phyloP scores from a whole-genome alignment of 1,284 basidiomycete genomes.

The Fomitopsis palustris region DNA sequence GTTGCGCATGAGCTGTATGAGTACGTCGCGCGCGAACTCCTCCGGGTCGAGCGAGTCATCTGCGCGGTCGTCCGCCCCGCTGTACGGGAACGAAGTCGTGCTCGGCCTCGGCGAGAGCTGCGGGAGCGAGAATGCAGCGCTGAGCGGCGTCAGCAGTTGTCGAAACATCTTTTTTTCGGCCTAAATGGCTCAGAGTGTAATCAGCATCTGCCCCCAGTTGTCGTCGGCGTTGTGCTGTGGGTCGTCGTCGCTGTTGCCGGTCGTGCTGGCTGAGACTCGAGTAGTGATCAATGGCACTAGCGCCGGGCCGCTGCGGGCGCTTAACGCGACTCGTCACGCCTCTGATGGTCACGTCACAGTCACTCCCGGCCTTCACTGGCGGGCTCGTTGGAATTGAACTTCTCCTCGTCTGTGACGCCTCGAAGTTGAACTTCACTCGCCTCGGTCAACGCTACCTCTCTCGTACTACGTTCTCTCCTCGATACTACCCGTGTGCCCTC shows the following conservation, averaged over 20 bases:
- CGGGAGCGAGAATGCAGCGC: constrained; percentile 28
- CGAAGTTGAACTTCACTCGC: no score
- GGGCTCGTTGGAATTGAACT: neutral
- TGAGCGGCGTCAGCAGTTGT: constrained; percentile 33
- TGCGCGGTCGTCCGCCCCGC: constrained; percentile 24
- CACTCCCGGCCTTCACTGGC: no score
- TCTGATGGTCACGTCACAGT: neutral
- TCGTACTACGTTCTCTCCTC: neutral
- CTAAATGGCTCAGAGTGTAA: constrained; percentile 6
- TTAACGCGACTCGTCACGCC: neutral
- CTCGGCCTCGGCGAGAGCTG: constrained; percentile 21
- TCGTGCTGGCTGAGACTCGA: neutral
- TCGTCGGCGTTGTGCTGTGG: constrained; percentile 2
- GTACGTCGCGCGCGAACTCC: constrained; percentile 68
- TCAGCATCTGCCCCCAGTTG: constrained; percentile 5
- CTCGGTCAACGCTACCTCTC: no score
- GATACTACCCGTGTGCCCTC: neutral
- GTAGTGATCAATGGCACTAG: neutral
- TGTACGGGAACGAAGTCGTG: constrained; percentile 7
- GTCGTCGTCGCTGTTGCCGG: neutral
- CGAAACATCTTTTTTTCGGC: constrained; percentile 26
- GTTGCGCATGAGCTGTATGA: constrained; percentile 67
- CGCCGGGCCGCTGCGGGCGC: neutral
- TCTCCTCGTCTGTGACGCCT: neutral
- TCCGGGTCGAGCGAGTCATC: constrained; percentile 50